Base-by-base conservation (phyloP, 306 rosid species). In the Gastrolobium villosum region DNA sequence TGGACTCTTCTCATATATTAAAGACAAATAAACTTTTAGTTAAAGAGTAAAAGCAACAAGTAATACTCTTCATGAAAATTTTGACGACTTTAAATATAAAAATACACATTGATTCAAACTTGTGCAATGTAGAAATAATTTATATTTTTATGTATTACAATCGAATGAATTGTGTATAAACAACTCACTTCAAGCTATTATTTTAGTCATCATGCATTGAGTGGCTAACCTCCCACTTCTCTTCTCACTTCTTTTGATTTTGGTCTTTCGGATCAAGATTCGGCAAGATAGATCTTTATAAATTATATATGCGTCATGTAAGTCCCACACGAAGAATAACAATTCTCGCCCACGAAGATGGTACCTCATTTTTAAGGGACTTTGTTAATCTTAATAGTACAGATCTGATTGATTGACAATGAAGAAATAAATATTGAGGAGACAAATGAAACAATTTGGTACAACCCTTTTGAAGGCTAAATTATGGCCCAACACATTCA, bases 311-410 rank as follows among this genome's bases (percentile, higher is more conserved):
- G 44, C 67, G 14, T n/a, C 45, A 36, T 14, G 5, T 28, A 1
- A 65, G 39, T 65, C 37, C 37, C 35, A 54, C 35, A 54, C 34
- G 20, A 41, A 65, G 54, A 65, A 43, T 28, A 43, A 65, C 7
- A 64, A 40, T 7, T 40, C 1, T 55, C 36, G 5, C 35, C 61
- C 14, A 40, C 70, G 10, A 40, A 64, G 5, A 64, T 44, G 39
- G 40, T 35, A 10, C 15, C 67, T 13, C 68, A 37, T 2, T 6
- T 62, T n/a, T 57, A 57, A 31, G 39, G 31, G 3, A 57, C 64
- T 9, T 28, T 55, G 5, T 28, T 26, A 55, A 28, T 55, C 7
- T 55, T 55, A 55, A 26, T 53, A 26, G 60, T 26, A 28, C 7
- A 26, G 36, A 55, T 55, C 35, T 20, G 61, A 55, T 55, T 26